phyloP scores from a whole-genome alignment of 2,329 filamentous ascomycete genomes.

The Xylariaceae sp. region DNA sequence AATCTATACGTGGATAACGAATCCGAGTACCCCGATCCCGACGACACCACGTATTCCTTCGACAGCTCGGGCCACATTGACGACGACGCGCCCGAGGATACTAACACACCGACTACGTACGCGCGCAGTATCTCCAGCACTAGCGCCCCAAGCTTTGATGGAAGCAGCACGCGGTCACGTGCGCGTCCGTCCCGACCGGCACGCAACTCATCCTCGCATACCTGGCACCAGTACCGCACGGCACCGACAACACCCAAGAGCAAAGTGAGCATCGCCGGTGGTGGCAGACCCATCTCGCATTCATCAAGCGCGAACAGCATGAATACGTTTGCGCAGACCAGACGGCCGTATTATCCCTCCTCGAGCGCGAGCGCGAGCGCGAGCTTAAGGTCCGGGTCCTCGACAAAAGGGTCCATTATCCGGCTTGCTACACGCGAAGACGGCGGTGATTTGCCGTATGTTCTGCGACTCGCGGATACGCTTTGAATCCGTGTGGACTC shows the following conservation, averaged over 20 bases:
- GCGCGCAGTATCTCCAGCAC: slow-evolving; percentile 31
- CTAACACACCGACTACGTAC: slow-evolving; percentile 44
- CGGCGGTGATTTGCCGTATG: slow-evolving; percentile 39
- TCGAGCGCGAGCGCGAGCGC: slow-evolving; percentile 7
- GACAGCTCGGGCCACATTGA: slow-evolving; percentile 37
- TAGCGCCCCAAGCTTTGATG: slow-evolving; percentile 30
- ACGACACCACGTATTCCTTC: slow-evolving; percentile 17
- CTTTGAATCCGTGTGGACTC: slow-evolving; percentile 7
- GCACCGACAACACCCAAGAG: slow-evolving; percentile 58
- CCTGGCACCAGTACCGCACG: slow-evolving; percentile 51
- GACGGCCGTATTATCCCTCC: slow-evolving; percentile 40
- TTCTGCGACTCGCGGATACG: slow-evolving; percentile 35
- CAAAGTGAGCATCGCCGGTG: slow-evolving; percentile 16
- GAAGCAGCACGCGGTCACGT: slow-evolving; percentile 35
- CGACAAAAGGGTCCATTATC: slow-evolving; percentile 44
- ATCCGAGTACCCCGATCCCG: slow-evolving; percentile 22
- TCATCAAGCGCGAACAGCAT: slow-evolving; percentile 30
- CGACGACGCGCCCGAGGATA: slow-evolving; percentile 47
- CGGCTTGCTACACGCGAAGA: slow-evolving; percentile 47
- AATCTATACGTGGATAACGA: slow-evolving; percentile 44
- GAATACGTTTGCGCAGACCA: slow-evolving; percentile 44
- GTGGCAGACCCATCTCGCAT: slow-evolving; percentile 42
- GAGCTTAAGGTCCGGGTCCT: slow-evolving; percentile 22
- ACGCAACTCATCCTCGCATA: slow-evolving; percentile 47
- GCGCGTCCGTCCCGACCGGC: slow-evolving; percentile 29